These are phyloP conservation scores for Venturia carpophila DNA, from an alignment of 2,329 filamentous ascomycete genomes.

Conservation along the genomic window DNA sequence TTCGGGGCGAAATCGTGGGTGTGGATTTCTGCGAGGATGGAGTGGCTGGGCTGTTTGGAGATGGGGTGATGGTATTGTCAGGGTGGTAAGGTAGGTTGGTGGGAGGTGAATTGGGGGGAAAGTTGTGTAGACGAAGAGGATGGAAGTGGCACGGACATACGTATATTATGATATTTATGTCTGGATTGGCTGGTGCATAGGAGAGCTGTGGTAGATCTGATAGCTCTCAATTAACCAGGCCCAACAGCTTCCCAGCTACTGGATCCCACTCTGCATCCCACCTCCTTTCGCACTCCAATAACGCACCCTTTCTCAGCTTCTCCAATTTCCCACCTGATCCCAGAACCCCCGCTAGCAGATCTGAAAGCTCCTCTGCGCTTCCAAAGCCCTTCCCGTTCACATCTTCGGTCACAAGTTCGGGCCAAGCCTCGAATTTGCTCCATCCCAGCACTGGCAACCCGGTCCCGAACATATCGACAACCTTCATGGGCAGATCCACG, in stretches of 20 bases:
- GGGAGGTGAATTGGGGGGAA: too few relatives aligned
- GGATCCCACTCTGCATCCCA: conserved; percentile 94
- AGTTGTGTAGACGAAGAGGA: background rate
- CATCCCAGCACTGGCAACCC: conserved; percentile 87
- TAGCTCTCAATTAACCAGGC: conserved; percentile 21
- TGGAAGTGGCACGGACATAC: background rate
- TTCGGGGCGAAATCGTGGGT: background rate
- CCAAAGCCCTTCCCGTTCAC: conserved; percentile 81
- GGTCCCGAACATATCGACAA: conserved; percentile 97
- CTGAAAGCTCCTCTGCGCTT: conserved; percentile 53
- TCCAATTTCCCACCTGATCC: conserved; percentile 53
- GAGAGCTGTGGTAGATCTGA: background rate
- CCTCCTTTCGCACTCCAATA: conserved; percentile 61
- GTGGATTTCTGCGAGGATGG: background rate
- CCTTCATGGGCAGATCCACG: conserved; percentile 97
- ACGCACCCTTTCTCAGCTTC: conserved; percentile 59
- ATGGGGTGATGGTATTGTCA: background rate
- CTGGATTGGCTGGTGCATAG: too few relatives aligned
- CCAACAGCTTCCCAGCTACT: conserved; percentile 67
- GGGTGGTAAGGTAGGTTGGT: too few relatives aligned
- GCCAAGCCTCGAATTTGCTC: conserved; percentile 76
- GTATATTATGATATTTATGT: background rate
- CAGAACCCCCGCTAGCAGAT: conserved; percentile 49
- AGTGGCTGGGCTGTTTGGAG: background rate
- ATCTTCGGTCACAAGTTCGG: conserved; percentile 81